Conservation (phyloP, 306 rosid species). For the Datisca glomerata region DNA sequence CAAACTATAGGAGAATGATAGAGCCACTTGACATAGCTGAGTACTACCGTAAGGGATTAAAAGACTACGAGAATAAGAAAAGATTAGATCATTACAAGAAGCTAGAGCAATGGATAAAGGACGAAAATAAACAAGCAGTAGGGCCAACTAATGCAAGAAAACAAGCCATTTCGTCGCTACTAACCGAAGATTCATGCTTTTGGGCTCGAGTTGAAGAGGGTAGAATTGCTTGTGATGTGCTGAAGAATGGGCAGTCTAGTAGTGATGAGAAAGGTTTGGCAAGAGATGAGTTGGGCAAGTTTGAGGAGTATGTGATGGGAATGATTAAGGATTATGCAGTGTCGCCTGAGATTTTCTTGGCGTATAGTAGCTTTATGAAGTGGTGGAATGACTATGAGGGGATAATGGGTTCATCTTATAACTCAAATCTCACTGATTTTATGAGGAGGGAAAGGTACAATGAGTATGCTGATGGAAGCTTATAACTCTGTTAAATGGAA, state of each 20-base stretch:
- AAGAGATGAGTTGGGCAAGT: conserved; percentile 10
- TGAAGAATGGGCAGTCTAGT: neutral
- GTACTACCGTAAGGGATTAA: conserved; percentile 14
- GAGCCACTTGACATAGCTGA: conserved; percentile 53
- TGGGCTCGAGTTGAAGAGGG: conserved; percentile 73
- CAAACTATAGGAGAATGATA: conserved; percentile 45
- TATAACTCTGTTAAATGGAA: neutral
- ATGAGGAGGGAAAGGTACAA: conserved; percentile 16
- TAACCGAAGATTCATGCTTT: conserved; percentile 66
- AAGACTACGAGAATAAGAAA: conserved; percentile 4
- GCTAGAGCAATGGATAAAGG: conserved; percentile 27
- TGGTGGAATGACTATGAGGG: conserved; percentile 45
- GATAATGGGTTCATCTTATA: conserved; percentile 7
- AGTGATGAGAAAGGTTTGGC: conserved; percentile 6
- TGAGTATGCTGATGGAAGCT: conserved; percentile 20
- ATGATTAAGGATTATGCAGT: conserved; percentile 25
- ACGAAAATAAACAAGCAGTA: neutral
- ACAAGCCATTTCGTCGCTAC: conserved; percentile 16
- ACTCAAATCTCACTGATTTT: conserved; percentile 15
- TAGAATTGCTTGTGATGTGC: conserved; percentile 9
- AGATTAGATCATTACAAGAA: conserved; percentile 28
- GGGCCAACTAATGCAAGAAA: neutral
- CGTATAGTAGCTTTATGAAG: conserved; percentile 37
- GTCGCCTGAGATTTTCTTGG: conserved; percentile 56
- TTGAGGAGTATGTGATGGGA: conserved; percentile 34